Percentiles rank a stretch among this genome's conserved stretches.
These are phyloP conservation scores for Flaveria linearis DNA, from an alignment of 129 eudicot species.

Conservation along the genomic window DNA sequence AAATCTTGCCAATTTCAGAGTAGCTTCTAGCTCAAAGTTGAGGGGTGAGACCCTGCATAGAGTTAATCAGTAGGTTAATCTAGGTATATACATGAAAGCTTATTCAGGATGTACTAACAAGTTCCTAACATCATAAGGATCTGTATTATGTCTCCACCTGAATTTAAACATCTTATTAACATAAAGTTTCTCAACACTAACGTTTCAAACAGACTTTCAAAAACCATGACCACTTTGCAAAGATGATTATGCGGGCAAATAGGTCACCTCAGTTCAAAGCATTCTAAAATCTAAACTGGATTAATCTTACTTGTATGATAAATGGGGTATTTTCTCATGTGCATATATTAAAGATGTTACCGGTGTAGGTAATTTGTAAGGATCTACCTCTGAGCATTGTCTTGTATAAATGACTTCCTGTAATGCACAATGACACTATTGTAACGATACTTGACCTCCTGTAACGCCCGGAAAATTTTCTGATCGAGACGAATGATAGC, in stretches of 20 bases:
- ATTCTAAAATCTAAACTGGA: conserved; percentile 17
- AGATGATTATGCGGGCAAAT: conserved; percentile 5
- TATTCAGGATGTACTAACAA: background rate
- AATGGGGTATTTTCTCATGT: too few species aligned
- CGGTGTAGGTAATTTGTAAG: too few species aligned
- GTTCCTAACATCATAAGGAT: conserved; percentile 14
- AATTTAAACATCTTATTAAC: conserved; percentile 2
- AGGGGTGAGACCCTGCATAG: conserved; percentile 88
- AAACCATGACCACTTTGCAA: background rate
- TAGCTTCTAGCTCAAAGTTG: conserved; percentile 98
- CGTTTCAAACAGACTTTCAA: background rate
- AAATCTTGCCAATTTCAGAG: too few species aligned
- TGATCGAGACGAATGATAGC: too few species aligned
- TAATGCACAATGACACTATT: conserved; percentile 81
- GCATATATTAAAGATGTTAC: too few species aligned
- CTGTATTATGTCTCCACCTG: background rate
- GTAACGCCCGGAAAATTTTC: too few species aligned
- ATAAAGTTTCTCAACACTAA: conserved; percentile 13
- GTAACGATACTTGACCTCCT: conserved; percentile 92
- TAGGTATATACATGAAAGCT: conserved; percentile 23
- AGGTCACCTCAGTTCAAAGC: conserved; percentile 7
- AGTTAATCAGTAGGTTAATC: conserved; percentile 18
- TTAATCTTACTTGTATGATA: too few species aligned
- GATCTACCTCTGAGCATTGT: too few species aligned
- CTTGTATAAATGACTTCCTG: too few species aligned